Conservation (phyloP, 257 asterid genomes). For the Nicotiana benthamiana region DNA sequence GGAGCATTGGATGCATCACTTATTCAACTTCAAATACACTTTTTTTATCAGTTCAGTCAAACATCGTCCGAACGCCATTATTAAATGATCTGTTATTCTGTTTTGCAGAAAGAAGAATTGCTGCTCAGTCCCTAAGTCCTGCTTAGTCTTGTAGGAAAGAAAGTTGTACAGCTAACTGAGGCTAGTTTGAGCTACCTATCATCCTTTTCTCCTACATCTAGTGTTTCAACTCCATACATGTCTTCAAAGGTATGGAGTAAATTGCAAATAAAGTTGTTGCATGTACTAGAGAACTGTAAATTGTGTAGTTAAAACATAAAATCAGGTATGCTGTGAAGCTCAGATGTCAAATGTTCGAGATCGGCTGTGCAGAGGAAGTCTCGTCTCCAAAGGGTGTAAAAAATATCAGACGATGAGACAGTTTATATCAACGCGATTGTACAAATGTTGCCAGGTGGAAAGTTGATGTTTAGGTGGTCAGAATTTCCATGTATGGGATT, state of each 20-base stretch:
- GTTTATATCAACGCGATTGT: constrained; percentile 21
- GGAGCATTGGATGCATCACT: neutral
- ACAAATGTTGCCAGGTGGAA: constrained; percentile 29
- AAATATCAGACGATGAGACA: constrained; percentile 21
- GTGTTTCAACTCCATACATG: neutral
- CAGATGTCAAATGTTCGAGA: constrained; percentile 20
- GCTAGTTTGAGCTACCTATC: constrained; percentile 59
- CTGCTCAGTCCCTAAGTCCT: constrained; percentile 31
- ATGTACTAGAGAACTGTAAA: constrained; percentile 38
- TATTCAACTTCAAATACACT: too few relatives aligned
- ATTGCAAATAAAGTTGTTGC: constrained; percentile 38
- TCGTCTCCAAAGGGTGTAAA: constrained; percentile 18
- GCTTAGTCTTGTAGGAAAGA: constrained; percentile 32
- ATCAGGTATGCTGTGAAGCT: constrained; percentile 29
- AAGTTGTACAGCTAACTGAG: constrained; percentile 77
- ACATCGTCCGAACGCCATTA: too few relatives aligned
- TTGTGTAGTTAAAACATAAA: constrained; percentile 35
- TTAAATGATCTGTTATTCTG: neutral
- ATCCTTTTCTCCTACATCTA: neutral
- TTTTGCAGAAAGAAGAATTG: constrained; percentile 49
- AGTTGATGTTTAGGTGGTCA: constrained; percentile 24
- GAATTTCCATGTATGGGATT: constrained; percentile 20
- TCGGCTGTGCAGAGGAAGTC: constrained; percentile 26
- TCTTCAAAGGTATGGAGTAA: constrained; percentile 11
- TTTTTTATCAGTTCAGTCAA: too few relatives aligned